Evolutionary conservation across 371 early-diverging fungal genomes (phyloP).

Genomic region (Nosema muscidifuracis): DNA sequence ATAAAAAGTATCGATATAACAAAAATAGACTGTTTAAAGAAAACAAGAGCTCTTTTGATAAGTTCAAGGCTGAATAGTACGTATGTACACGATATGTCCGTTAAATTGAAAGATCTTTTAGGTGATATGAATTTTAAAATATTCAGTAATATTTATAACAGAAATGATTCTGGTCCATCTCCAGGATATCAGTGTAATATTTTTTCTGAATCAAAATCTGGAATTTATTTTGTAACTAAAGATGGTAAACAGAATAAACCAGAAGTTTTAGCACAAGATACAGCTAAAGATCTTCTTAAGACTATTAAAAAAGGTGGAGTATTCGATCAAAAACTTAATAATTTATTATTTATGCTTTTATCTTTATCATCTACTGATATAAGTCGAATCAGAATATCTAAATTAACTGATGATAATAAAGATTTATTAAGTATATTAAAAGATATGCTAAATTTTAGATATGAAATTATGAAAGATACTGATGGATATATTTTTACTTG

Average conservation of each 20-base stretch:
- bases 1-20: slow-evolving; percentile 71
- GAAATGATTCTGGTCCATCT: slow-evolving; percentile 74
- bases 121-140: slow-evolving; percentile 84
- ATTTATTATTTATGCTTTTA: slow-evolving; percentile 32
- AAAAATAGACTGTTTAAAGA: slow-evolving; percentile 71
- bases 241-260: slow-evolving; percentile 4
- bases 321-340: slow-evolving; percentile 36
- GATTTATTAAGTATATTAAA: slow-evolving; percentile 17
- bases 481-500: slow-evolving; percentile 11
- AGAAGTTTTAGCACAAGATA: slow-evolving; percentile 10
- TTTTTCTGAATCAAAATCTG: slow-evolving; percentile 46
- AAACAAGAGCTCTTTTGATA: slow-evolving; percentile 85
- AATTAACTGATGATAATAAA: background rate
- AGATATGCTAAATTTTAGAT: slow-evolving; percentile 16
- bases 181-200: slow-evolving; percentile 51
- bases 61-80: slow-evolving; percentile 79
- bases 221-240: slow-evolving; percentile 30
- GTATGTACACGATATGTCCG: slow-evolving; percentile 79
- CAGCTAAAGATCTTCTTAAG: slow-evolving; percentile 18
- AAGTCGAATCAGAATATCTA: slow-evolving; percentile 23
- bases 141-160: slow-evolving; percentile 86
- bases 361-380: slow-evolving; percentile 17
- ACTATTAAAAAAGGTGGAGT: slow-evolving; percentile 25
- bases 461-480: slow-evolving; percentile 2
- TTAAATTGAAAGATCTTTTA: slow-evolving; percentile 73